Evolutionary conservation across 1,284 basidiomycete species (phyloP).

Genomic region (Leccinum angustisporum): DNA sequence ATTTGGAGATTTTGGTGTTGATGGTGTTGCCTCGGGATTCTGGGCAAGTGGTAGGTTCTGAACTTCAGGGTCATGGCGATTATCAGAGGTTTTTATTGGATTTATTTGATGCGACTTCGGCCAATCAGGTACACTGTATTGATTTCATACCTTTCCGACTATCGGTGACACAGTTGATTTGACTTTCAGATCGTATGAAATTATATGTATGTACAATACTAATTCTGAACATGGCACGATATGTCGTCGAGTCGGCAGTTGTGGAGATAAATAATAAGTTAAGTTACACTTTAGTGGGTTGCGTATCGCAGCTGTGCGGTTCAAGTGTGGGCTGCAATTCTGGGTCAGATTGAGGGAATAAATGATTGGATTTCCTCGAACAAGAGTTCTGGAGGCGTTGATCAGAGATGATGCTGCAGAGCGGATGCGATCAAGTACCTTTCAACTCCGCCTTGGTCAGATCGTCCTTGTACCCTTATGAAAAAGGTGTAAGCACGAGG

Average conservation of each 20-base stretch:
- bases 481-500: conserved; percentile 12
- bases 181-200: conserved; percentile 16
- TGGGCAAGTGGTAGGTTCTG: conserved; percentile 51
- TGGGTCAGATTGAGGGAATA: conserved; percentile 49
- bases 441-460: conserved; percentile 78
- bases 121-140: conserved; percentile 12
- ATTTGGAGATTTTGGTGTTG: conserved; percentile 78
- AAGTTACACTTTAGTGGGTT: not conserved
- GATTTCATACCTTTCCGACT: conserved; percentile 2
- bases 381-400: conserved; percentile 43
- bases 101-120: conserved; percentile 9
- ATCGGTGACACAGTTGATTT: not conserved
- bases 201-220: conserved; percentile 27
- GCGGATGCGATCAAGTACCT: conserved; percentile 32
- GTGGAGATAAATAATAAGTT: not conserved
- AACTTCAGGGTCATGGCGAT: conserved; percentile 22
- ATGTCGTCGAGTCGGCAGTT: not conserved
- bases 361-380: conserved; percentile 72
- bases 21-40: conserved; percentile 67
- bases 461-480: conserved; percentile 70
- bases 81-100: conserved; percentile 9
- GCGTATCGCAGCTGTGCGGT: not conserved
- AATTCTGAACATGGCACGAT: conserved; percentile 5
- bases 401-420: conserved; percentile 22
- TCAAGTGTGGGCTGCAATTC: not conserved